Evolutionary conservation across 345 rosid genomes (phyloP).

Genomic region (Populus euphratica): DNA sequence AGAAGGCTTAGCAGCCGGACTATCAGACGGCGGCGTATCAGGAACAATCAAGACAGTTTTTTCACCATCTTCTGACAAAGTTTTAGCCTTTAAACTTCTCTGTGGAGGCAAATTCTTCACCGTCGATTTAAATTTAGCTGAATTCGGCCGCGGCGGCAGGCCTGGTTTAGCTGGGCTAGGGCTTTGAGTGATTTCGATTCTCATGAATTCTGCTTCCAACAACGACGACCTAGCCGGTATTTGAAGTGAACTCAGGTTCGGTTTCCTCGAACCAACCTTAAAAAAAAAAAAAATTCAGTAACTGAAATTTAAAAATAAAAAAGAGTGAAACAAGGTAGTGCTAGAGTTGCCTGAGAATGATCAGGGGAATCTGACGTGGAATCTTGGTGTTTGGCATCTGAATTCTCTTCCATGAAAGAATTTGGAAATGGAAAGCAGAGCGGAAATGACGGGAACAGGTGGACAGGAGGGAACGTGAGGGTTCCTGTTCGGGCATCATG

Average conservation of each 20-base stretch:
- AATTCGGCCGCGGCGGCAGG: conserved; percentile 48
- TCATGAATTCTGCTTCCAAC: conserved; percentile 27
- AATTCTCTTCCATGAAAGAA: neutral
- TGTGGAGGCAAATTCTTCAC: conserved; percentile 42
- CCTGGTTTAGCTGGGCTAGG: conserved; percentile 37
- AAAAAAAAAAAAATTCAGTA: neutral
- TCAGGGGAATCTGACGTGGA: neutral
- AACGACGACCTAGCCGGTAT: conserved; percentile 36
- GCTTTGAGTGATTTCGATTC: conserved; percentile 31
- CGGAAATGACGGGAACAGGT: neutral
- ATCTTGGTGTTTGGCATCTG: neutral
- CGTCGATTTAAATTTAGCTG: conserved; percentile 42
- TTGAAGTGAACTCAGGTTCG: neutral
- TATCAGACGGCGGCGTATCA: conserved; percentile 35
- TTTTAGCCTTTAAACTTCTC: conserved; percentile 37
- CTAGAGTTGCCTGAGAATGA: neutral
- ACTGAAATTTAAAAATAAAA: neutral
- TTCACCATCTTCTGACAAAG: conserved; percentile 33
- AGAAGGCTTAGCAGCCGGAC: conserved; percentile 33
- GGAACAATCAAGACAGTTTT: conserved; percentile 38
- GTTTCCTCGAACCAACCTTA: neutral
- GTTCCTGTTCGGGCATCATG: neutral
- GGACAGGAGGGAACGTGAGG: neutral
- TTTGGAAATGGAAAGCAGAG: neutral
- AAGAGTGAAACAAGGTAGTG: neutral